These are phyloP conservation scores for Asterionellopsis glacialis DNA, from an alignment of 108 stramenopile genomes.

Conservation along the genomic window DNA sequence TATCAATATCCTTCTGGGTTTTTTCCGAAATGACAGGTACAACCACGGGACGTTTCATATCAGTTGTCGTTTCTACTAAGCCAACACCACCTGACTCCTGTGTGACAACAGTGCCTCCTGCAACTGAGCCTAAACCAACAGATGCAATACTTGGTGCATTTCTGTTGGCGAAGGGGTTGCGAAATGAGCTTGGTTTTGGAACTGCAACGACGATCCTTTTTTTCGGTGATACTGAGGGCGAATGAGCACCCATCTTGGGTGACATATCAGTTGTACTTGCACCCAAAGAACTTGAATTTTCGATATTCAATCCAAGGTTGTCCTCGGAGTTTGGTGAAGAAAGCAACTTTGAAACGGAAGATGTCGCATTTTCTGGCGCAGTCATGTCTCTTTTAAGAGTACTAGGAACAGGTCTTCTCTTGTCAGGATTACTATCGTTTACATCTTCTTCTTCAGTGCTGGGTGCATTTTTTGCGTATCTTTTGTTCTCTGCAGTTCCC, in stretches of 20 bases:
- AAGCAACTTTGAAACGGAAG: constrained; percentile 42
- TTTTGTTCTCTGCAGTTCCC: constrained; percentile 24
- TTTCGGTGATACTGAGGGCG: background rate
- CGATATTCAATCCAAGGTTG: constrained; percentile 19
- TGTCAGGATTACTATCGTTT: background rate
- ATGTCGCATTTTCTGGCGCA: constrained; percentile 56
- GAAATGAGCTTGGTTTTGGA: constrained; percentile 4
- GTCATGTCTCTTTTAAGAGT: constrained; percentile 29
- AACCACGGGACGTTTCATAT: constrained; percentile 14
- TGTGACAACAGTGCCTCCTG: too few relatives aligned
- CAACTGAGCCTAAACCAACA: background rate
- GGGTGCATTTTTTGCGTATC: constrained; percentile 11
- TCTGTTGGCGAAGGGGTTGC: background rate
- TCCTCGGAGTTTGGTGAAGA: constrained; percentile 19
- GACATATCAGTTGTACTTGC: constrained; percentile 21
- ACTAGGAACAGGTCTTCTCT: background rate
- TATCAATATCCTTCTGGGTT: constrained; percentile 16
- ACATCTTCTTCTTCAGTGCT: background rate
- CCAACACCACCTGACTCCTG: background rate
- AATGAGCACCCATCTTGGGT: background rate
- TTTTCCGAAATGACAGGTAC: constrained; percentile 18
- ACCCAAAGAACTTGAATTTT: too few relatives aligned
- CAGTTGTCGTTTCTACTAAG: background rate
- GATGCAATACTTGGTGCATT: background rate
- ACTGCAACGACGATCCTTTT: background rate